Conservation (phyloP, 225 moss, liverwort and hornwort species). For the Pseudisothecium myosuroides region DNA sequence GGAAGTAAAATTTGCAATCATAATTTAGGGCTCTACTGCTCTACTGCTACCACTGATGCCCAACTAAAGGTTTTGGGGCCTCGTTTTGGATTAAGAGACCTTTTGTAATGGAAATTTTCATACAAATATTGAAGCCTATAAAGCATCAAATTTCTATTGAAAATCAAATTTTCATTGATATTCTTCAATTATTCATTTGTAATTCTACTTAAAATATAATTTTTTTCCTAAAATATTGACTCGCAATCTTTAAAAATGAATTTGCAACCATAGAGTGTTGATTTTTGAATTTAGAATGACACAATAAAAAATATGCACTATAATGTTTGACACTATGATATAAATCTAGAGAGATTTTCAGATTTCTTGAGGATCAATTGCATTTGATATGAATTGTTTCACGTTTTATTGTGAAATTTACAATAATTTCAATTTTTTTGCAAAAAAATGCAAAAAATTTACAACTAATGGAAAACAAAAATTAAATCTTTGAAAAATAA, state of each 20-base stretch:
- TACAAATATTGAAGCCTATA: too few relatives aligned
- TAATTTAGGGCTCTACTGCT: rapidly evolving
- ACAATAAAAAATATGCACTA: neutral
- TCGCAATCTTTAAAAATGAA: neutral
- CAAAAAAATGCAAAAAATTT: neutral
- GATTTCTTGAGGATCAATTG: neutral
- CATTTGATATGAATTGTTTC: neutral
- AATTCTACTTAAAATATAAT: neutral
- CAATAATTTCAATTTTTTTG: neutral
- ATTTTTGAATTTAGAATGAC: neutral
- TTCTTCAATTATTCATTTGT: neutral
- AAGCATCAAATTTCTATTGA: too few relatives aligned
- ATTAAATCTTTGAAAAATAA: neutral
- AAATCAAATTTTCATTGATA: too few relatives aligned
- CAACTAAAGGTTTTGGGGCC: neutral
- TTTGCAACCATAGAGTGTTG: rapidly evolving
- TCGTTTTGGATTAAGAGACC: rapidly evolving
- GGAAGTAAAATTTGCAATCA: neutral
- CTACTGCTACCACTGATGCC: rapidly evolving
- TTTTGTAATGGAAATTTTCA: neutral
- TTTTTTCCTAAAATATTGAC: neutral
- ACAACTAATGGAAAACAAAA: neutral
- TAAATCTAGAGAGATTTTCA: neutral
- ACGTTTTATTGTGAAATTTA: neutral
- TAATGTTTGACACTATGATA: neutral